phyloP scores from a whole-genome alignment of 208 protist genomes.

The Acanthamoeba triangularis region DNA sequence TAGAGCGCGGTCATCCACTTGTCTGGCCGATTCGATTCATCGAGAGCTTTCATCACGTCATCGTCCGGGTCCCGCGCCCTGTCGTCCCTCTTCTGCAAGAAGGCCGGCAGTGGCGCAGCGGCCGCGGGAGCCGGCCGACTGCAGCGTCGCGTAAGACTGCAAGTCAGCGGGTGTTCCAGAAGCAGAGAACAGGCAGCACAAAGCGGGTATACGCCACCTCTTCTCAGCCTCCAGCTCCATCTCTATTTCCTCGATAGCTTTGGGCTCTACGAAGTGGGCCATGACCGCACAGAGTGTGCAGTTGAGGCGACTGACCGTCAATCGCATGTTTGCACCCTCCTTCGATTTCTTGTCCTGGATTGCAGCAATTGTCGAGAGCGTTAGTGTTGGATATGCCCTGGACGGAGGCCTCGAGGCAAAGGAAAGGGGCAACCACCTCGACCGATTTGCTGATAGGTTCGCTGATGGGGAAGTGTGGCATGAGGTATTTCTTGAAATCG shows the following conservation, averaged over 20 bases:
- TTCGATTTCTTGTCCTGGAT: constrained; percentile 48
- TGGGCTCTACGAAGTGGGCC: constrained; percentile 54
- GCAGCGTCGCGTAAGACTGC: neutral
- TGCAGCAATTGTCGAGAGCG: neutral
- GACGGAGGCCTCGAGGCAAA: too few relatives aligned
- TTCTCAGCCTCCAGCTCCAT: neutral
- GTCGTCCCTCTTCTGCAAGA: constrained; percentile 38
- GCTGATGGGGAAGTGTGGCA: constrained; percentile 48
- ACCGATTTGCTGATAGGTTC: constrained; percentile 54
- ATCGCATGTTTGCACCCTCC: constrained; percentile 7
- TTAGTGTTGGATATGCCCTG: neutral
- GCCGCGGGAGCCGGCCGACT: neutral
- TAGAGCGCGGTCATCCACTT: constrained; percentile 45
- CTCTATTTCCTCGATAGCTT: neutral
- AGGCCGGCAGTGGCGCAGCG: neutral
- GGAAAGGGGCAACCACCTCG: neutral
- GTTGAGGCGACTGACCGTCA: constrained; percentile 50
- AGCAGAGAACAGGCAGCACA: neutral
- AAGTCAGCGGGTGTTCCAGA: neutral
- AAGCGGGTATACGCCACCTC: neutral
- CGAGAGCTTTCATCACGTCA: neutral
- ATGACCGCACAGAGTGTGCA: constrained; percentile 51
- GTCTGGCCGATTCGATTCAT: constrained; percentile 6
- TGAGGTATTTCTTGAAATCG: constrained; percentile 55
- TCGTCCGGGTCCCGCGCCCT: neutral